Conservation (phyloP, 805 yeast species). For the Ogataea ganodermae region DNA sequence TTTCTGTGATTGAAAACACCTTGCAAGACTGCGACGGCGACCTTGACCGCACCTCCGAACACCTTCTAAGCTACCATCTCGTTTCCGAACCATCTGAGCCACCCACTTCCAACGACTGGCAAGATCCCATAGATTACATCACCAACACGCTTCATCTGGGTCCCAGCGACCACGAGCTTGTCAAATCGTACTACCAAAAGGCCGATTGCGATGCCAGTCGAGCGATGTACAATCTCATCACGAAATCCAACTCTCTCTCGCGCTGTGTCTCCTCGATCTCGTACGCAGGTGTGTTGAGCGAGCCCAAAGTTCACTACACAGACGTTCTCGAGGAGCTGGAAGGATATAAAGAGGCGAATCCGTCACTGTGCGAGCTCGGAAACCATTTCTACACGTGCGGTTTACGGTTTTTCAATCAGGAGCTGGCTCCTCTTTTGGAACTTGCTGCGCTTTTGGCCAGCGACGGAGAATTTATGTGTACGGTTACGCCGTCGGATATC, state of each 20-base stretch:
- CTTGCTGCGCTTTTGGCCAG: slow-evolving; percentile 35
- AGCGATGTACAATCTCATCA: slow-evolving; percentile 25
- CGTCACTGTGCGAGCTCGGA: slow-evolving; percentile 37
- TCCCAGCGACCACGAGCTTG: slow-evolving; percentile 5
- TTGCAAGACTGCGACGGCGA: slow-evolving; percentile 36
- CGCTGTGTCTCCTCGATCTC: background rate
- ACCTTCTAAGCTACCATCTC: slow-evolving; percentile 30
- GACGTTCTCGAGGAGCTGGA: slow-evolving; percentile 35
- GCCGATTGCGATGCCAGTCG: slow-evolving; percentile 13
- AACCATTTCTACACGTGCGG: slow-evolving; percentile 42
- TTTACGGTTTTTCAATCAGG: slow-evolving; percentile 47
- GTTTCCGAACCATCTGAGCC: slow-evolving; percentile 1
- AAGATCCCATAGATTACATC: slow-evolving; percentile 15
- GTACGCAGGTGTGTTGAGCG: slow-evolving; percentile 2
- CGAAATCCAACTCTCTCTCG: background rate
- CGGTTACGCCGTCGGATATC: background rate
- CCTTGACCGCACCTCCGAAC: slow-evolving; percentile 34
- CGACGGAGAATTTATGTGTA: slow-evolving; percentile 3
- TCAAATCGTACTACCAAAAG: slow-evolving; percentile 15
- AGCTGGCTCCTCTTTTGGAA: slow-evolving; percentile 40
- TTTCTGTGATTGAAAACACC: slow-evolving; percentile 32
- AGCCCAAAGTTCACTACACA: background rate
- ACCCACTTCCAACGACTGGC: background rate
- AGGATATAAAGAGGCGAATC: slow-evolving; percentile 37
- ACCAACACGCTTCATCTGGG: slow-evolving; percentile 12